A percentile compares a stretch with the other conserved stretches of the same genome.
Evolutionary conservation across 148 eudicot species (phyloP).

Genomic region (Arbutus unedo): DNA sequence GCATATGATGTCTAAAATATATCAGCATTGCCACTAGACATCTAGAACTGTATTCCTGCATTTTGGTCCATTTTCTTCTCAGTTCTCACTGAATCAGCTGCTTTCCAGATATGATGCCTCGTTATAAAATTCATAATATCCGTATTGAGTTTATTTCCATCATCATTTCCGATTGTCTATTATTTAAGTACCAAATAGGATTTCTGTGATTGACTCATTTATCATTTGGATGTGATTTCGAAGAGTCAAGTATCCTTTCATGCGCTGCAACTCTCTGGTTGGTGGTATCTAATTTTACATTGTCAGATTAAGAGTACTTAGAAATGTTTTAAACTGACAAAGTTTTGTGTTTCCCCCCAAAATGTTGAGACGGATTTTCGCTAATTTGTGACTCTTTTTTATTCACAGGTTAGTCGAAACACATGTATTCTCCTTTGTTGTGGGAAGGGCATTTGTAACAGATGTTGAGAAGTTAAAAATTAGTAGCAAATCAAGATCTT

Average conservation of each 20-base stretch:
- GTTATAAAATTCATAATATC: background rate
- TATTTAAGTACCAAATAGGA: background rate
- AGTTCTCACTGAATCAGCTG: background rate
- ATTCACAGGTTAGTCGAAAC: constrained; percentile 94
- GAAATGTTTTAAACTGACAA: background rate
- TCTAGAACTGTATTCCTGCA: background rate
- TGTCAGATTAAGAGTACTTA: background rate
- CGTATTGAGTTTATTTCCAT: background rate
- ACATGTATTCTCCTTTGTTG: constrained; percentile 97
- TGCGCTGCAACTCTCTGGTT: background rate
- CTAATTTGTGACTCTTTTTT: constrained; percentile 24
- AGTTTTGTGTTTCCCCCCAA: background rate
- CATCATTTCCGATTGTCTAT: background rate
- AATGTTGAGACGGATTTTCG: background rate
- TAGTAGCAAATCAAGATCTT: constrained; percentile 77
- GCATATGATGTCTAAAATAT: background rate
- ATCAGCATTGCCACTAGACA: background rate
- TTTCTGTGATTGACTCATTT: background rate
- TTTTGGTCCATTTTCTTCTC: background rate
- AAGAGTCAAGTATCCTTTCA: background rate
- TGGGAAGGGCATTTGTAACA: constrained; percentile 98
- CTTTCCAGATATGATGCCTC: background rate
- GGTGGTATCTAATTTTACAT: background rate
- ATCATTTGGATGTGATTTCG: background rate
- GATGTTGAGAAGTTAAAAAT: constrained; percentile 94